Percentiles rank a stretch among this genome's conserved stretches.
Evolutionary conservation across 306 rosid genomes (phyloP).

Genomic region (Dryas drummondii): DNA sequence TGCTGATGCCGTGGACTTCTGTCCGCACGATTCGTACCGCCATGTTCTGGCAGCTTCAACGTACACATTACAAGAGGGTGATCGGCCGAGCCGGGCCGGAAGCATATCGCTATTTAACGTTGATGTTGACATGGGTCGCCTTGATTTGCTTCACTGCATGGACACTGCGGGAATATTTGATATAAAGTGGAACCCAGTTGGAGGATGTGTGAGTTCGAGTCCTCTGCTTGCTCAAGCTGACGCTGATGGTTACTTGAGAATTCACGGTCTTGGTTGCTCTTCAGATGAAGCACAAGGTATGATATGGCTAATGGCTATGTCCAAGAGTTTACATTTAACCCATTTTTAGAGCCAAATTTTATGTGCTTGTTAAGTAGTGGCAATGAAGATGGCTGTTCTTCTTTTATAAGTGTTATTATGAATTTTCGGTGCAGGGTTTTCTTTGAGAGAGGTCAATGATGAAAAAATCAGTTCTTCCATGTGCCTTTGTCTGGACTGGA

Average conservation of each 20-base stretch:
- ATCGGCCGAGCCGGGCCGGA: constrained; percentile 60
- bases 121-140: constrained; percentile 34
- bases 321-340: neutral
- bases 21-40: constrained; percentile 52
- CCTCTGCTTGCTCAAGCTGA: constrained; percentile 75
- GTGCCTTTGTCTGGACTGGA: constrained; percentile 88
- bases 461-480: constrained; percentile 63
- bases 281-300: constrained; percentile 54
- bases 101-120: constrained; percentile 67
- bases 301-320: constrained; percentile 29
- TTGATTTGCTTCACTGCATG: constrained; percentile 48
- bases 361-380: neutral
- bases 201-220: constrained; percentile 40
- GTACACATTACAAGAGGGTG: constrained; percentile 74
- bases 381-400: neutral
- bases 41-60: constrained; percentile 79
- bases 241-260: constrained; percentile 81
- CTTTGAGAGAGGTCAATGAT: constrained; percentile 47
- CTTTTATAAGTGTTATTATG: constrained; percentile 10
- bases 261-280: constrained; percentile 42
- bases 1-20: constrained; percentile 90
- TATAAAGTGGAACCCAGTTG: constrained; percentile 75
- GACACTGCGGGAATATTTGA: constrained; percentile 72
- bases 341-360: neutral
- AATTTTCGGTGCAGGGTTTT: constrained; percentile 41